Evolutionary conservation across 2,329 filamentous ascomycete genomes (phyloP).

Genomic region (Pseudogymnoascus sp.): DNA sequence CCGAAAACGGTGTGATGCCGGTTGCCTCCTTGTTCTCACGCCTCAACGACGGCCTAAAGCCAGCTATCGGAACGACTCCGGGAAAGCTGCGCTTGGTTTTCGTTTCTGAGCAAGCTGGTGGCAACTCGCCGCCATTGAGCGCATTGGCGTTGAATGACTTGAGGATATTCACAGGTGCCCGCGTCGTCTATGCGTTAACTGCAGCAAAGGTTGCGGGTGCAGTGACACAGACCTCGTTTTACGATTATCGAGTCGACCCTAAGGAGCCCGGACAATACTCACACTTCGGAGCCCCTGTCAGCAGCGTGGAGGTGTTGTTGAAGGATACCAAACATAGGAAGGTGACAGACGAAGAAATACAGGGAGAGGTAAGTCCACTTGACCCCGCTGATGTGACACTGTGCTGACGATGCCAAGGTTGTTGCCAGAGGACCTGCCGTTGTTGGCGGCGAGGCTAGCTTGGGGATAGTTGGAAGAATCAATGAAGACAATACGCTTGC

Average conservation of each 20-base stretch:
- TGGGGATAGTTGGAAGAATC: slow-evolving; percentile 59
- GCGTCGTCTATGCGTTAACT: slow-evolving; percentile 78
- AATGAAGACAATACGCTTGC: slow-evolving; percentile 66
- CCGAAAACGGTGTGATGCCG: slow-evolving; percentile 66
- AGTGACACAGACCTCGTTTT: slow-evolving; percentile 77
- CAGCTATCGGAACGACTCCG: slow-evolving; percentile 51
- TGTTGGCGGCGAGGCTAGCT: slow-evolving; percentile 53
- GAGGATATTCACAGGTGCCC: slow-evolving; percentile 69
- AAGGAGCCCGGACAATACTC: slow-evolving; percentile 33
- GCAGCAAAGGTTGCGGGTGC: slow-evolving; percentile 79
- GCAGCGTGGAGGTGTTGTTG: slow-evolving; percentile 70
- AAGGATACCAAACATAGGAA: slow-evolving; percentile 52
- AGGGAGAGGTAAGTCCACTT: slow-evolving; percentile 51
- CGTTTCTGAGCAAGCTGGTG: slow-evolving; percentile 63
- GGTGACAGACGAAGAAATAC: slow-evolving; percentile 53
- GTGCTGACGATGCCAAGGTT: slow-evolving; percentile 42
- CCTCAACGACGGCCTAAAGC: slow-evolving; percentile 51
- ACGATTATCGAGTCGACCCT: slow-evolving; percentile 65
- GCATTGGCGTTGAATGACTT: slow-evolving; percentile 69
- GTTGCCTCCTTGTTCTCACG: slow-evolving; percentile 53
- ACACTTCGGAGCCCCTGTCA: slow-evolving; percentile 79
- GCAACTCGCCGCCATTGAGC: slow-evolving; percentile 54
- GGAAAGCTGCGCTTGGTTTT: slow-evolving; percentile 77
- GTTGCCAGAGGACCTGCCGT: slow-evolving; percentile 67
- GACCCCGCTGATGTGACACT: not conserved